phyloP scores from a whole-genome alignment of 345 rosid genomes.

The Raphanus sativus region DNA sequence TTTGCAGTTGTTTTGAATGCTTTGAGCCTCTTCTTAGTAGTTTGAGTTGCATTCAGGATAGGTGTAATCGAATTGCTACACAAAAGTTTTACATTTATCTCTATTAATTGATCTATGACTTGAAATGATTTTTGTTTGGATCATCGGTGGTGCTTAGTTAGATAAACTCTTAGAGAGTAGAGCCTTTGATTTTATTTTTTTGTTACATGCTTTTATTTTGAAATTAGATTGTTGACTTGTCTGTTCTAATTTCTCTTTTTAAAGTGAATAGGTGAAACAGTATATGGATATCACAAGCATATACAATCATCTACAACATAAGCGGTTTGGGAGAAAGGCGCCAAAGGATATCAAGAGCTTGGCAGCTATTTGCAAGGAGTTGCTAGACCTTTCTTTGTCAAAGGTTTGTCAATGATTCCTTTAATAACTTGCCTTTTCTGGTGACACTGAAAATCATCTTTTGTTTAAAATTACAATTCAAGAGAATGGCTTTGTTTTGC shows the following conservation, averaged over 20 bases:
- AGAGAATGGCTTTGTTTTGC: not conserved
- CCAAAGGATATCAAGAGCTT: constrained; percentile 75
- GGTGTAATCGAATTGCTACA: not conserved
- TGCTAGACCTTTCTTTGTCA: constrained; percentile 65
- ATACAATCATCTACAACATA: constrained; percentile 57
- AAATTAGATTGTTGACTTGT: not conserved
- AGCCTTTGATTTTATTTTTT: not conserved
- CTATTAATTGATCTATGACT: not conserved
- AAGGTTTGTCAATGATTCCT: constrained; percentile 48
- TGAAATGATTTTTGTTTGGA: not conserved
- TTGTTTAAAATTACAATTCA: not conserved
- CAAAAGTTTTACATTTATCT: not conserved
- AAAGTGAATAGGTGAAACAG: constrained; percentile 71
- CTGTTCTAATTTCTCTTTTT: not conserved
- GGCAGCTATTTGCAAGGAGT: constrained; percentile 66
- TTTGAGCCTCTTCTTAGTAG: no score
- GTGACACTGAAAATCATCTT: not conserved
- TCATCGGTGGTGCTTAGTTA: not conserved
- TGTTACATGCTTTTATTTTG: not conserved
- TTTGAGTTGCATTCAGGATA: not conserved
- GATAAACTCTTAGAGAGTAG: not conserved
- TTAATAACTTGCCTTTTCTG: not conserved
- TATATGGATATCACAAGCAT: constrained; percentile 67
- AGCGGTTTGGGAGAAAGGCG: constrained; percentile 54
- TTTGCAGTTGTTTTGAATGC: not conserved